phyloP scores from a whole-genome alignment of 1,139 yeast genomes.

The Yamadazyma oceani region DNA sequence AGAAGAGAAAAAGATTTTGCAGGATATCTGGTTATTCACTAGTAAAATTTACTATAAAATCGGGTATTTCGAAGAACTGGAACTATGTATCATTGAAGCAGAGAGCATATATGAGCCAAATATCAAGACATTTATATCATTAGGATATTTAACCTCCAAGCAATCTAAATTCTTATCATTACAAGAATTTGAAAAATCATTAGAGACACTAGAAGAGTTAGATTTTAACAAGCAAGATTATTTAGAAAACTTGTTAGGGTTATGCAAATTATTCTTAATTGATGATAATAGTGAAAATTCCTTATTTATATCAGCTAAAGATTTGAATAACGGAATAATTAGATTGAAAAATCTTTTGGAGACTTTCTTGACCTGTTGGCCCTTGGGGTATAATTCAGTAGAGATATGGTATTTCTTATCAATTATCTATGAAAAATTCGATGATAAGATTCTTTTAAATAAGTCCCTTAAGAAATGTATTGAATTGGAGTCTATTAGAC shows the following conservation, averaged over 20 bases:
- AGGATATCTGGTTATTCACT: conserved; percentile 74
- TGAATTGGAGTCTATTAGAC: conserved; percentile 64
- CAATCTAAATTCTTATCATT: conserved; percentile 50
- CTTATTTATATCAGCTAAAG: conserved; percentile 46
- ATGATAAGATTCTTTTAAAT: conserved; percentile 53
- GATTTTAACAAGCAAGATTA: conserved; percentile 38
- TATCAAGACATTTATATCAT: conserved; percentile 51
- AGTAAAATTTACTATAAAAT: conserved; percentile 63
- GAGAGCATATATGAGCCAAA: conserved; percentile 53
- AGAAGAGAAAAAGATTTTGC: conserved; percentile 39
- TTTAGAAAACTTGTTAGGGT: conserved; percentile 64
- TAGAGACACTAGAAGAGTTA: conserved; percentile 38
- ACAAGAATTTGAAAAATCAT: conserved; percentile 67
- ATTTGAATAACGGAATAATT: conserved; percentile 63
- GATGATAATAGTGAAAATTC: conserved; percentile 38
- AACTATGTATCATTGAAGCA: conserved; percentile 74
- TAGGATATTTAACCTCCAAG: conserved; percentile 51
- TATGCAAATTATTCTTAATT: conserved; percentile 54
- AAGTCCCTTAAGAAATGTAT: conserved; percentile 65
- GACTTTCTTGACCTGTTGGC: conserved; percentile 45
- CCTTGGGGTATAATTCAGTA: conserved; percentile 54
- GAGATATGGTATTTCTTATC: conserved; percentile 79
- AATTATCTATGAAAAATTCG: conserved; percentile 60
- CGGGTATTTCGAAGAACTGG: conserved; percentile 59
- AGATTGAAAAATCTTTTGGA: conserved; percentile 66